phyloP scores from a whole-genome alignment of 352 stramenopile species.

The Globisporangium viniferum region DNA sequence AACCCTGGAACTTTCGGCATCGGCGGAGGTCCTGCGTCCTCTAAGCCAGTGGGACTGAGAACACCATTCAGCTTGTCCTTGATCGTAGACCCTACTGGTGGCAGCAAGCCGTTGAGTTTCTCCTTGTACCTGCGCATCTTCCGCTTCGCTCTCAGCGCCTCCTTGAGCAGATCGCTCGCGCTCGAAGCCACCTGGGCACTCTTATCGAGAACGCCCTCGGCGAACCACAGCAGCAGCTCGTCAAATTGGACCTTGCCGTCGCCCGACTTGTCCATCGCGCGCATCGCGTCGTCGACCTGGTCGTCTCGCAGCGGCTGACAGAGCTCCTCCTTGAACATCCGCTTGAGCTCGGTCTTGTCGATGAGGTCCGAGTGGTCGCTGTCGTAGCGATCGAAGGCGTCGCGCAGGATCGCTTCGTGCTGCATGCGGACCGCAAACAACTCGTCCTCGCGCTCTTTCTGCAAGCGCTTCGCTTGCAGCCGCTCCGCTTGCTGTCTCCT shows the following conservation, averaged over 20 bases:
- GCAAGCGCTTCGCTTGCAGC: constrained; percentile 8
- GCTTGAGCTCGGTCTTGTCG: constrained; percentile 30
- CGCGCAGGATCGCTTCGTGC: constrained; percentile 38
- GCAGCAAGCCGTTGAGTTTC: constrained; percentile 30
- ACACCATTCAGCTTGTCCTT: constrained; percentile 8
- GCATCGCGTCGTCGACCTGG: constrained; percentile 33
- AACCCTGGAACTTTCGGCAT: constrained; percentile 32
- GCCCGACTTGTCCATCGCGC: constrained; percentile 37
- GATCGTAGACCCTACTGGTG: constrained; percentile 10
- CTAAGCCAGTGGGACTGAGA: not conserved
- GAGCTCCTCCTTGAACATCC: constrained; percentile 47
- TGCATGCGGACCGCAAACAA: constrained; percentile 32
- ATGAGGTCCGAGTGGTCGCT: constrained; percentile 36
- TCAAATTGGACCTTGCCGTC: constrained; percentile 44
- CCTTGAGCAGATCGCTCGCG: constrained; percentile 29
- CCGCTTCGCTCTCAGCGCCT: constrained; percentile 35
- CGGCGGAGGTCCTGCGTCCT: not conserved
- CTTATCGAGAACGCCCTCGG: constrained; percentile 28
- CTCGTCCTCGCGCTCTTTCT: constrained; percentile 22
- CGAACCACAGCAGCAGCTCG: constrained; percentile 41
- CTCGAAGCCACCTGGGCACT: not conserved
- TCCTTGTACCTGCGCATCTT: constrained; percentile 45
- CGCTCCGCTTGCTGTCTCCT: constrained; percentile 4
- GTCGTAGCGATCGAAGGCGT: constrained; percentile 46
- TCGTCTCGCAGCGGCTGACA: constrained; percentile 35